Evolutionary conservation across 2,329 filamentous ascomycete species (phyloP).

Genomic region (Arthrobotrys pseudoclavata): DNA sequence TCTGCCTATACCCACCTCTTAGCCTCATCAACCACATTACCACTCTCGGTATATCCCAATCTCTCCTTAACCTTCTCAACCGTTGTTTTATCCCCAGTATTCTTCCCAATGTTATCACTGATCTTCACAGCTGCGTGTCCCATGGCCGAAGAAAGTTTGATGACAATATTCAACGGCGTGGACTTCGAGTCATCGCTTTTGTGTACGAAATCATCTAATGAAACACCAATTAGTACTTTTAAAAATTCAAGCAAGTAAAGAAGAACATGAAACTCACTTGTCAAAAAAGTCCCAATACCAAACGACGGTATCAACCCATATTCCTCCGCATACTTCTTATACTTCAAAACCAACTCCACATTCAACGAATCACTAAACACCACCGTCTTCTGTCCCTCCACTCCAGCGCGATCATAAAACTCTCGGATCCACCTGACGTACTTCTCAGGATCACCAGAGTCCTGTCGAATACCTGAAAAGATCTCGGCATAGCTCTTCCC

Average conservation of each 20-base stretch:
- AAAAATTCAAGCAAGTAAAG: not conserved
- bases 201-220: conserved; percentile 82
- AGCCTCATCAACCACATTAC: conserved; percentile 45
- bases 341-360: conserved; percentile 89
- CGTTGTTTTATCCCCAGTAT: conserved; percentile 85
- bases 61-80: conserved; percentile 86
- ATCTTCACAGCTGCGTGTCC: conserved; percentile 91
- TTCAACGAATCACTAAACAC: conserved; percentile 97
- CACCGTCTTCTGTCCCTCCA: conserved; percentile 82
- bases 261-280: conserved; percentile 71
- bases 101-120: conserved; percentile 91
- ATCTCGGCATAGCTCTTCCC: conserved; percentile 80
- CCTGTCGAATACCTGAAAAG: conserved; percentile 87
- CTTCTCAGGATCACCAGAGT: conserved; percentile 85
- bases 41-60: conserved; percentile 64
- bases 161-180: conserved; percentile 93
- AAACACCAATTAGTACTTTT: not conserved
- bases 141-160: conserved; percentile 89
- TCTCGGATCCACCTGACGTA: conserved; percentile 83
- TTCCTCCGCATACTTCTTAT: conserved; percentile 84
- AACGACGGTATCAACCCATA: conserved; percentile 88
- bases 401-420: conserved; percentile 76
- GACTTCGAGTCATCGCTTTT: conserved; percentile 77
- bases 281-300: conserved; percentile 94
- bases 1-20: conserved; percentile 40